These are phyloP conservation scores for Neurospora discreta DNA, from an alignment of 495 filamentous ascomycete genomes.

Conservation along the genomic window DNA sequence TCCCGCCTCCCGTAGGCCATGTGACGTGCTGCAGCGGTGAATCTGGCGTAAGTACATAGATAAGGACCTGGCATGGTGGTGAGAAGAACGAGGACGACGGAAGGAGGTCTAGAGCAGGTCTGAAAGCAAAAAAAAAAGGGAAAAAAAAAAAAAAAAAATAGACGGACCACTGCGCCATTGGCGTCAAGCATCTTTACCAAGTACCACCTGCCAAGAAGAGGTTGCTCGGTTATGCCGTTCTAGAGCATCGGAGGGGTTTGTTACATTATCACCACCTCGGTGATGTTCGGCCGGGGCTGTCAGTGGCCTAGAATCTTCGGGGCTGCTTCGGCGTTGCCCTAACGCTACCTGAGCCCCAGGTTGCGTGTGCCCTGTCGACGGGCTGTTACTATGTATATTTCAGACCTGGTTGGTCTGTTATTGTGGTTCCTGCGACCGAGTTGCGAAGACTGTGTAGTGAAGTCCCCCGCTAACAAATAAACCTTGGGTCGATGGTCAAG, in stretches of 20 bases:
- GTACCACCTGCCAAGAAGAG: not conserved
- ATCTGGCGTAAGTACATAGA: not conserved
- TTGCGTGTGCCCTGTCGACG: not conserved
- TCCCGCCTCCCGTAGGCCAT: too few species aligned
- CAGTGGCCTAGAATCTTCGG: not conserved
- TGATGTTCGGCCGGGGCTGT: not conserved
- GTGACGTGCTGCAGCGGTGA: not conserved
- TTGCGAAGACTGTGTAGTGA: too few species aligned
- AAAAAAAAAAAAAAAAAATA: not conserved
- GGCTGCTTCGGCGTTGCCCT: not conserved
- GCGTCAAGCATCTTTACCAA: not conserved
- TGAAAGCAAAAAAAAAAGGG: not conserved
- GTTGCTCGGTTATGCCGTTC: not conserved
- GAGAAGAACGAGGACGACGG: not conserved
- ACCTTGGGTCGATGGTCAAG: too few species aligned
- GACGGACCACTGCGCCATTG: not conserved
- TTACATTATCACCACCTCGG: not conserved
- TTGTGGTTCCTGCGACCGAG: too few species aligned
- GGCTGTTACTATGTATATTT: not conserved
- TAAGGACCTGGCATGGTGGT: not conserved
- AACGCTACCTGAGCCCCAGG: not conserved
- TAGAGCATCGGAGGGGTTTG: not conserved
- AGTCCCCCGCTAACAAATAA: too few species aligned
- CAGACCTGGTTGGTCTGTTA: too few species aligned
- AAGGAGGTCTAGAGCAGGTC: not conserved